Conservation (phyloP, 352 stramenopile genomes). For the Phytophthora foliorum region DNA sequence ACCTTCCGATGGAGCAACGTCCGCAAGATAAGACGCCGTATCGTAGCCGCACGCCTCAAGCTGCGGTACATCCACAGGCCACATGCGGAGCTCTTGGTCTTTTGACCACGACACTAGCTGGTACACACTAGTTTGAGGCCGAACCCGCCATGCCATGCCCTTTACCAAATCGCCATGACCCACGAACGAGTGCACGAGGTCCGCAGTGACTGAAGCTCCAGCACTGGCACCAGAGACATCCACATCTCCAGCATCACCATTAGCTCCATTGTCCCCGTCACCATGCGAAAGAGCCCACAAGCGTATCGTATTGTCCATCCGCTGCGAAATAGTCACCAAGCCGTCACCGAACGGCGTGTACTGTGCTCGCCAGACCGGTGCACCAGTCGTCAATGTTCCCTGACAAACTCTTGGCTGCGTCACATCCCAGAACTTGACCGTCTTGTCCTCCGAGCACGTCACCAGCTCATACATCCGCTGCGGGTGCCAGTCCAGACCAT, state of each 20-base stretch:
- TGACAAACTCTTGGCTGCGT: conserved; percentile 69
- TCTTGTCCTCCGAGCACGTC: conserved; percentile 90
- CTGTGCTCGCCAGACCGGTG: conserved; percentile 72
- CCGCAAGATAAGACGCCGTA: conserved; percentile 46
- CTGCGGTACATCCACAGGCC: conserved; percentile 71
- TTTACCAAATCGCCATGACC: conserved; percentile 75
- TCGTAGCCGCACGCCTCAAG: conserved; percentile 72
- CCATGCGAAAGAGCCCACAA: conserved; percentile 72
- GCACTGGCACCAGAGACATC: conserved; percentile 23
- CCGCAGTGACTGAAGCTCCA: conserved; percentile 34
- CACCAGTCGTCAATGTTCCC: conserved; percentile 65
- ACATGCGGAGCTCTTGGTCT: conserved; percentile 82
- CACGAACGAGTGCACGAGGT: conserved; percentile 69
- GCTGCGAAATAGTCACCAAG: conserved; percentile 79
- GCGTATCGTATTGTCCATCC: conserved; percentile 66
- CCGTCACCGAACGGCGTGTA: conserved; percentile 89
- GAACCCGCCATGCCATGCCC: conserved; percentile 73
- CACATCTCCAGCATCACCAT: conserved; percentile 19
- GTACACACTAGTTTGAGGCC: conserved; percentile 50
- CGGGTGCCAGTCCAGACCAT: conserved; percentile 85
- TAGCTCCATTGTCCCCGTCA: conserved; percentile 23
- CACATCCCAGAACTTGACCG: conserved; percentile 87
- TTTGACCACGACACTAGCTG: conserved; percentile 87
- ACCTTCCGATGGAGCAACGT: conserved; percentile 36
- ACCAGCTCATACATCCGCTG: conserved; percentile 79